Evolutionary conservation across 2,329 filamentous ascomycete species (phyloP), one percentile per base, ranked within the genome.

Genomic region (Chaetomiaceae sp.): DNA sequence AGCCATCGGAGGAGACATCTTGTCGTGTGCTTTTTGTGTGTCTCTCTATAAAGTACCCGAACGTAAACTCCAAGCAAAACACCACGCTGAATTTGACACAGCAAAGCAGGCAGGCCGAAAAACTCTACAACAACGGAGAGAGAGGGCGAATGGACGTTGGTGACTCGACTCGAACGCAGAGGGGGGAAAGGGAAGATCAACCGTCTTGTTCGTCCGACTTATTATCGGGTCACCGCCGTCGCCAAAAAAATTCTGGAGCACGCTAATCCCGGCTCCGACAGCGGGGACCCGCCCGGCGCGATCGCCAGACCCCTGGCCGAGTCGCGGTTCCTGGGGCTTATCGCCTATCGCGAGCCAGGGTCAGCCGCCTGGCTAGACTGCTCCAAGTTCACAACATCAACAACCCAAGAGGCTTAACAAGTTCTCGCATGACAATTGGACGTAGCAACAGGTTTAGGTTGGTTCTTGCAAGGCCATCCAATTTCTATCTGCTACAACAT

Each of bases 1-100:
- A 63, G 72, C 70, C 63, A 70, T 68, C 38, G 76, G 67, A 57
- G 85, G 83, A 69, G 85, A 86, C 84, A 88, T 84, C 53, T 63
- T 73, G 62, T 37, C 27, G 9, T 38, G 29, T 47, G 11, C 49
- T 19, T 34, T 51, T 43, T 48, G 25, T 12, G 11, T 11, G 6
- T 44, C 17, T 42, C 46, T 45, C 17, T 44, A 36, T 17, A 23
- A 47, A 48, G 3, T 27, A 19, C 6, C n/a, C 51, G 27, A 42
- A 50, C 25, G 12, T 17, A 51, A 45, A 40, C 23, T 19, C 46
- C 33, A 36, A 46, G 17, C 17, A 27, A 53, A 14, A 27, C 31
- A 31, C 5, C 12, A 39, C 44, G 29, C 43, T 36, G 22, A 12
- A 38, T 49, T 14, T 22, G 17, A 40, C 50, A 17, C 38, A 33